Conservation (phyloP, 2,329 filamentous ascomycete genomes). For the Trichoderma asperellum region DNA sequence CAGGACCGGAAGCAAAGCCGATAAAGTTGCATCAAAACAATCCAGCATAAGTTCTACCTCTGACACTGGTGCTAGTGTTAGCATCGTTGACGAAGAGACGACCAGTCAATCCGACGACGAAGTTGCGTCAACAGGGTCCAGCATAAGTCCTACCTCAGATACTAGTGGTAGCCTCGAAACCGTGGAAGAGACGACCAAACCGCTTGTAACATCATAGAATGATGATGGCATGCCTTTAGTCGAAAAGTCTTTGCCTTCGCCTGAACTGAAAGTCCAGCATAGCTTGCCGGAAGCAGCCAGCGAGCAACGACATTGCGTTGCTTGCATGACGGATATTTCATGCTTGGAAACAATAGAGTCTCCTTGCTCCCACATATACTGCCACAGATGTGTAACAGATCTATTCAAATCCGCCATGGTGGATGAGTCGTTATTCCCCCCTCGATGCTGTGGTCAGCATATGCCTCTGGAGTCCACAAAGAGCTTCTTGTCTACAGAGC, state of each 20-base stretch:
- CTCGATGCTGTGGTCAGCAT: conserved; percentile 52
- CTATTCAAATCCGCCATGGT: conserved; percentile 48
- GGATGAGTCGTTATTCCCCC: conserved; percentile 57
- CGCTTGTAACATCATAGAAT: background rate
- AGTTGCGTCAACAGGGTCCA: background rate
- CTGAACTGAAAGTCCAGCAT: background rate
- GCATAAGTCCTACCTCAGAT: background rate
- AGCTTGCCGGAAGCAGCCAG: background rate
- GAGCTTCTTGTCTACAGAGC: conserved; percentile 41
- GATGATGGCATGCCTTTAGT: background rate
- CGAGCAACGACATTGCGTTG: background rate
- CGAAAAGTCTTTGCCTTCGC: background rate
- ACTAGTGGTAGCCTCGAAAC: background rate
- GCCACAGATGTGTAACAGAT: conserved; percentile 48
- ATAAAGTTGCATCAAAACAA: background rate
- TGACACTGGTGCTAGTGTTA: background rate
- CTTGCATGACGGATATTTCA: background rate
- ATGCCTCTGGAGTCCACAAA: conserved; percentile 44
- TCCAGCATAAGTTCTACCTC: background rate
- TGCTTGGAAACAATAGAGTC: conserved; percentile 1
- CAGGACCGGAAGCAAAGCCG: background rate
- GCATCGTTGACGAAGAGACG: background rate
- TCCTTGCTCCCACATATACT: conserved; percentile 56
- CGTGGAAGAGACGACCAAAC: background rate
- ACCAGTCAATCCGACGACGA: background rate